Conservation (phyloP, 2,329 filamentous ascomycete species). For the Pseudogymnoascus sp. region DNA sequence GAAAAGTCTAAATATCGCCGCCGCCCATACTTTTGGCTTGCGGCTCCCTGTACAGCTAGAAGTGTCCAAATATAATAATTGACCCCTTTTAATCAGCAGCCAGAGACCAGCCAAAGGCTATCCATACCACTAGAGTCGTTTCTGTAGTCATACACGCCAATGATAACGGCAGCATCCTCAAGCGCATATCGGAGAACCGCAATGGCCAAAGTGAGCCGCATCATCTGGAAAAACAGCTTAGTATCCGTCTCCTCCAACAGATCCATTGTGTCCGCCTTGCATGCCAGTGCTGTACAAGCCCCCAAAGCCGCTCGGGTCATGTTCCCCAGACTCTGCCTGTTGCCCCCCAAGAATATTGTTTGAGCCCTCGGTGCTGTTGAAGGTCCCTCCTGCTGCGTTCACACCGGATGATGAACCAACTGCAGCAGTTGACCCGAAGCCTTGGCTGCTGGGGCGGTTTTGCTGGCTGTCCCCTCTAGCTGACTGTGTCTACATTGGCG, state of each 20-base stretch:
- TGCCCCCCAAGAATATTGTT: conserved; percentile 29
- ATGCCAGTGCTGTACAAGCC: conserved; percentile 38
- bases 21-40: conserved; percentile 23
- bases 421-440: conserved; percentile 38
- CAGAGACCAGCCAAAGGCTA: conserved; percentile 3
- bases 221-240: conserved; percentile 23
- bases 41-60: conserved; percentile 23
- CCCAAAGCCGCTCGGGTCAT: conserved; percentile 31
- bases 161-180: conserved; percentile 4
- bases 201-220: conserved; percentile 1
- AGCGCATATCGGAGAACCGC: not conserved
- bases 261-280: conserved; percentile 52
- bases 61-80: conserved; percentile 7
- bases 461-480: conserved; percentile 52
- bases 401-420: conserved; percentile 30
- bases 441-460: conserved; percentile 44
- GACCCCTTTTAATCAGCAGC: conserved; percentile 7
- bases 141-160: conserved; percentile 1
- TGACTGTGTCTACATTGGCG: conserved; percentile 58
- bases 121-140: conserved; percentile 2
- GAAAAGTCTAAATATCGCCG: conserved; percentile 25
- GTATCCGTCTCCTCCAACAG: conserved; percentile 44
- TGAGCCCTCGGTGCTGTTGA: conserved; percentile 24
- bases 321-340: conserved; percentile 25
- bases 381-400: conserved; percentile 24